Evolutionary conservation across 371 early-diverging fungal species (phyloP), one percentile per base, ranked within the genome.

Genomic region (Saksenaea oblongispora): DNA sequence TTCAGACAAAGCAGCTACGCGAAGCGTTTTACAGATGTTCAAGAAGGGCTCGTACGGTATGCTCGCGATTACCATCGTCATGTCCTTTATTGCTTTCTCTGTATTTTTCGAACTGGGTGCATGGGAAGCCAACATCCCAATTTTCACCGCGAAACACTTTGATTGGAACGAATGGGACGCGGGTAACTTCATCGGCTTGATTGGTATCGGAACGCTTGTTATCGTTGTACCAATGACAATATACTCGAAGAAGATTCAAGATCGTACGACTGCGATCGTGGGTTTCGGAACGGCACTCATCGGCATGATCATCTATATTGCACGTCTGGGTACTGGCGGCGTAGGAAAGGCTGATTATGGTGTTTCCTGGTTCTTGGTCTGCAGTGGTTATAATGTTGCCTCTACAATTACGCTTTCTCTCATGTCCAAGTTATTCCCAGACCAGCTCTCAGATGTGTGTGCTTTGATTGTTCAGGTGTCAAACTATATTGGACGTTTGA

Each of bases 131-230:
- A 47, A 47, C 51, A 47, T 47, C 3, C 51, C 51, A 10, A 47
- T 47, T 10, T 47, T 47, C 51, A 47, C 51, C 1, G 51, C 51
- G 18, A 47, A 47, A 22, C 18, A 47, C n/a, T 47, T 47, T 47
- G 51, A 22, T 3, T 47, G 51, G 51, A 47, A 47, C 51, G 51
- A 47, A 47, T 47, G 51, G 51, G 51, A 47, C 22, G n/a, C 51
- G 4, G 51, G 51, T 18, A 47, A 47, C 22, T 47, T 47, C 22
- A 47, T 47, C 51, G 51, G 51, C 3, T 22, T 47, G 51, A 47
- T 47, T 11, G 51, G 51, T 22, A 47, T 47, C 1, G 51, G 51
- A 47, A 18, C 51, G 22, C n/a, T 47, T 8, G 51, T 47, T 22
- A 47, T 47, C 11, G 51, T 47, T 0, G 51, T 47, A 10, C 51